Base-by-base conservation (phyloP, 2,329 filamentous ascomycete species). In the Sporothrix luriei region DNA sequence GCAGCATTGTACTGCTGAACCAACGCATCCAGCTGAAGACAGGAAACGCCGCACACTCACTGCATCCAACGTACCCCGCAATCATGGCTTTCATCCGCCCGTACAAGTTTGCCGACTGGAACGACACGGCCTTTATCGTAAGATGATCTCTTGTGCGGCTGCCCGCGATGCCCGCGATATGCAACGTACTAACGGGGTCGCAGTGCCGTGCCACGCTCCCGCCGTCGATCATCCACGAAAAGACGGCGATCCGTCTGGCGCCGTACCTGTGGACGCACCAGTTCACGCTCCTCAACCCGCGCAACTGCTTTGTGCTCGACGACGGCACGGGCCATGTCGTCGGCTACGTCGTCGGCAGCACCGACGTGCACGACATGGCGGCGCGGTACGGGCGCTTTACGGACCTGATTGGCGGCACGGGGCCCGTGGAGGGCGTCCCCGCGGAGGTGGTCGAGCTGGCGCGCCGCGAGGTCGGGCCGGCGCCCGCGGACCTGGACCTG, bases 261-360 rank as follows among this genome's bases (percentile, higher is more conserved):
- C 82, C 83, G 0, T 84, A 85, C 76, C 73, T 85, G 74, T 85
- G 83, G 83, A 83, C 82, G 10, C 82, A 84, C 74, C 83, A 80
- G 49, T 84, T 82, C 78, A 83, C 82, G 19, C 77, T 79, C 73
- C 80, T 84, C 70, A 82, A 78, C 10, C 82, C 83, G 0, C 52
- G 72, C 13, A 80, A 80, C 16, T 83, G 82, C 78, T 81, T 82
- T 75, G 80, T 85, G 13, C 79, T 85, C 16, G 83, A 84, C 75
- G 81, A 84, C 74, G 83, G 82, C 54, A 55, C 73, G 4, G 83
- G 82, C 3, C 72, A 62, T 9, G 80, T 78, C 0, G 83, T 84
- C 46, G 83, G 83, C n/a, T 85, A 85, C 77, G 82, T 82, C 71
- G 81, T 84, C 75, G 82, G 82, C 68, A 78, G 77, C 62, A 77